Evolutionary conservation across 139 green algal genomes (phyloP), one percentile per base, ranked within the genome.

Genomic region (Spirogloea muscicola): DNA sequence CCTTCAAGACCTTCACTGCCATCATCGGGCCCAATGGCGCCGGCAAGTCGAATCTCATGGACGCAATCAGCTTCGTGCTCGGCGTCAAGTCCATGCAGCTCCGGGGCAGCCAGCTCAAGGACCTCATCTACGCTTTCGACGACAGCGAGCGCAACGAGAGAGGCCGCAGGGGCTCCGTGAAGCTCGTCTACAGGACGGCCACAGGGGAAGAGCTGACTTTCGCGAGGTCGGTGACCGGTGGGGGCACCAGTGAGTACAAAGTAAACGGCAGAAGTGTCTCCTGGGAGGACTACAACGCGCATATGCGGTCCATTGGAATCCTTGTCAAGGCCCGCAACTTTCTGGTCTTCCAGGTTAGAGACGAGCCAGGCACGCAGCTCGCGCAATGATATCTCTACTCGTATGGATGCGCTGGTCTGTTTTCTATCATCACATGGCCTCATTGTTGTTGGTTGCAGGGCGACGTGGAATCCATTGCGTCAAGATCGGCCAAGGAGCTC

Each of bases 41-140:
- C 49, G 94, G 94, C 43, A 99, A 99, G 79, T 93, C 84, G 38
- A 99, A 99, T 75, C 79, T 99, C 1, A 98, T 98, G 94, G 94
- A 99, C 64, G 93, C 94, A 29, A 97, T 98, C 71, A 92, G 85
- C 80, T 99, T 99, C 82, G 94, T 99, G 25, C 86, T 98, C 58
- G 94, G 94, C 41, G 89, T 98, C 31, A 83, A 78, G 5, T 94
- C 92, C 2, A 68, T 82, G n/a, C 89, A 93, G 43, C 85, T 93
- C 41, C 87, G 92, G 33, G 93, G 92, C 21, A 82, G 63, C 21
- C 65, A 82, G 43, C 78, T 98, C 18, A 90, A 87, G 44, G 94
- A 99, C 79, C 87, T 99, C 58, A 83, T 99, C 52, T 96, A 97
- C 76, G 51, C 82, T 31, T 72, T 70, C 48, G 89, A 94, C 51